Base-by-base conservation (phyloP, 352 stramenopile species). In the Pythium aquatile region DNA sequence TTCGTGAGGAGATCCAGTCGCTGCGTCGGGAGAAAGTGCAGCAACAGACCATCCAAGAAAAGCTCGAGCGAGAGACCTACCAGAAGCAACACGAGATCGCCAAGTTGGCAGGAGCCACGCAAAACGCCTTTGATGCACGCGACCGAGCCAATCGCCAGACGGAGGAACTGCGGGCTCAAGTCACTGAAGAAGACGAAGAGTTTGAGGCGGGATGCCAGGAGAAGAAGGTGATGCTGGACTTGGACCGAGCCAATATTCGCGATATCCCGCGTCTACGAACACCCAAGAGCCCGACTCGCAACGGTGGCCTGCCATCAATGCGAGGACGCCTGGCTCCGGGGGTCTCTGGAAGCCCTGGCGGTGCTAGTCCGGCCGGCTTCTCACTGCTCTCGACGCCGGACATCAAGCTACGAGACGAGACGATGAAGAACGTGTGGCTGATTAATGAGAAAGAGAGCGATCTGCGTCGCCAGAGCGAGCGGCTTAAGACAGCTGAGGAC, bases 141-240 rank as follows among this genome's bases (percentile, higher is more conserved):
- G 92, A 98, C 65, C 83, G 90, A 48, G 85, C 90, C 1, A 88
- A 94, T 65, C 68, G 81, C 28, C 88, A 97, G 61, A 82, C 89
- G 14, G 85, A 93, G 46, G 63, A 79, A 13, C 68, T 98, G 52
- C 76, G 85, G 10, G 62, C 79, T 51, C 85, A 95, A 65, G 76
- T 92, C 4, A 57, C 79, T 0, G 88, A 96, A 40, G 92, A 98
- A 33, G 77, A 78, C 48, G 78, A 79, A 28, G 80, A 87, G 20
- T 98, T 97, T 56, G 87, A 97, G 61, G 63, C 70, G 5, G 88
- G 92, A 9, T 98, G 87, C 90, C 57, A 81, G 46, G 87, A 96
- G 51, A 87, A 92, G 26, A 87, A 83, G n/a, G 74, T 80, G 40
- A 66, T 94, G 24, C 85, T 98, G 29, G 87, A 96, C 46, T 60